Base-by-base conservation (phyloP, 768 basidiomycete genomes). In the Coprinellus micaceus region DNA sequence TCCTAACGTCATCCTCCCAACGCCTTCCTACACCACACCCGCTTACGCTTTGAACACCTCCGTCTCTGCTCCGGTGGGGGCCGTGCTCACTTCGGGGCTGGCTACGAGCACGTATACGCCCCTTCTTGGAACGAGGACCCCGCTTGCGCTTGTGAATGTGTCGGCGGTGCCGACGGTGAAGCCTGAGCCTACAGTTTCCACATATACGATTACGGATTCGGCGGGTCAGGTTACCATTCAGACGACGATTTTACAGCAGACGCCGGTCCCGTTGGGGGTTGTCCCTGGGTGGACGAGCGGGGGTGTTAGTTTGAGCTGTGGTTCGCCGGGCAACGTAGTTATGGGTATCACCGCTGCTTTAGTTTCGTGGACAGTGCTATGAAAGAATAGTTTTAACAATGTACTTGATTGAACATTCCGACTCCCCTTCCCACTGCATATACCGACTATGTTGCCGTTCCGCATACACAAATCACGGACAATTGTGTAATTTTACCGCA, bases 31-130 rank as follows among this genome's bases (percentile, higher is more conserved):
- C 60, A 76, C 82, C 9, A 83, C 82, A 1, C 86, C 88, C 4
- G 58, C 81, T 0, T 92, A 90, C 66, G 67, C 75, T 6, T 83
- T 91, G 64, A 91, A 91, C 62, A 77, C 87, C 0, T 86, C 90
- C 3, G 69, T 89, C 47, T 61, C 78, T 9, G 82, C 81, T 3
- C 57, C 75, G 15, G 64, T 79, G 2, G 84, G 86, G 6, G 80
- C 81, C 49, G 76, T 86, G 21, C 82, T 83, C 3, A 58, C 71
- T 2, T 77, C 83, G 17, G 88, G 82, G 33, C 82, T 91, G 21
- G 89, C 83, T 17, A 85, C 84, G 0, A 84, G 82, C 67, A 89
- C 89, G 2, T 92, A 92, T 64, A 74, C 68, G 33, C 77, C 89
- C 0, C 72, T 89, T 25, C 69, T 87, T 48, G 80, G 71, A 19